These are phyloP conservation scores for Pestalotiopsis fici DNA, from an alignment of 2,329 filamentous ascomycete genomes.

Conservation along the genomic window DNA sequence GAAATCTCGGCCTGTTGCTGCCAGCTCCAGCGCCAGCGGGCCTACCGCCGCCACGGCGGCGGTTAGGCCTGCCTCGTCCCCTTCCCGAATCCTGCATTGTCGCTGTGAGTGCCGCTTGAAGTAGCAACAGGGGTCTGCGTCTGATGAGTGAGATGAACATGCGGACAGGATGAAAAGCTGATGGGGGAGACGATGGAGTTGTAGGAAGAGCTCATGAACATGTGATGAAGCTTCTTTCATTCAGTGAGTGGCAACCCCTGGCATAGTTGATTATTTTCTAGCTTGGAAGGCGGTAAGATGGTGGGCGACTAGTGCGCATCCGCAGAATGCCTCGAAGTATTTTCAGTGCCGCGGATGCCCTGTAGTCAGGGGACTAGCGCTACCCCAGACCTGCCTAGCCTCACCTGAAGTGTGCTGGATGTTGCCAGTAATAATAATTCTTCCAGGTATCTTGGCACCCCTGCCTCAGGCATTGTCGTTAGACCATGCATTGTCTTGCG, in stretches of 20 bases:
- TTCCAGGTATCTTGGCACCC: no score
- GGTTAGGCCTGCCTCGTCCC: background rate
- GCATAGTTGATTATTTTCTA: conserved; percentile 1
- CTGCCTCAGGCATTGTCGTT: background rate
- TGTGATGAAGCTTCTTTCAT: background rate
- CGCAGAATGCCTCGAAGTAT: background rate
- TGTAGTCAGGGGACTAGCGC: background rate
- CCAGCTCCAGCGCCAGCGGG: background rate
- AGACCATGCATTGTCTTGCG: background rate
- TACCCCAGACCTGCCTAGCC: background rate
- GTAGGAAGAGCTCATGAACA: background rate
- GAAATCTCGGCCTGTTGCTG: background rate
- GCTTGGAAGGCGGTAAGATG: conserved; percentile 1
- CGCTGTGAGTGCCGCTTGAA: background rate
- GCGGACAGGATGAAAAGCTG: background rate
- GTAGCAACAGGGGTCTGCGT: background rate
- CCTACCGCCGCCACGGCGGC: background rate
- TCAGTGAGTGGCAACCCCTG: background rate
- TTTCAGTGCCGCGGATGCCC: background rate
- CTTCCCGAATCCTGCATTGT: conserved; percentile 1
- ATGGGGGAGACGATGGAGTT: background rate
- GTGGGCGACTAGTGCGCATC: background rate
- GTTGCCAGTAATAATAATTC: no score
- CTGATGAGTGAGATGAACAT: background rate
- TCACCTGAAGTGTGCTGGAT: background rate